Conservation (phyloP, 495 filamentous ascomycete species). For the Beverwykella pulmonaria region DNA sequence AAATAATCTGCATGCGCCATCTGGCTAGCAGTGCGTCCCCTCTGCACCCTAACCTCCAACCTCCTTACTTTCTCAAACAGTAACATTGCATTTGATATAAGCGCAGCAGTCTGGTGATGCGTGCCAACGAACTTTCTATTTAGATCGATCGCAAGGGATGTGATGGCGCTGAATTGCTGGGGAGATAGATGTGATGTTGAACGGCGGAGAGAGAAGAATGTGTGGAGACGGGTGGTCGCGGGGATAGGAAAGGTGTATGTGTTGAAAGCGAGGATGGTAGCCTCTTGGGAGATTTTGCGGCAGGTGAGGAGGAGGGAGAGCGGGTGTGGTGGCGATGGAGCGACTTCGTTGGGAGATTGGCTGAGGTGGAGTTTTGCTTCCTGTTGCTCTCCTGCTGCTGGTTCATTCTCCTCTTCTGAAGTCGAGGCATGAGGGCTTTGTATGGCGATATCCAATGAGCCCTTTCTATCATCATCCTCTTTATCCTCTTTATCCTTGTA, state of each 20-base stretch:
- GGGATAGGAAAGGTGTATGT: slow-evolving; percentile 1
- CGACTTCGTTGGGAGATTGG: neutral
- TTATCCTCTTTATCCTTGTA: neutral
- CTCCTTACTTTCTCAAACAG: neutral
- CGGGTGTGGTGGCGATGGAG: neutral
- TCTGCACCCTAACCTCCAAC: neutral
- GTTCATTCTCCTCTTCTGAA: neutral
- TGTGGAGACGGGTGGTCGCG: neutral
- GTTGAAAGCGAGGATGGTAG: slow-evolving; percentile 24
- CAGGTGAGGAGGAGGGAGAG: slow-evolving; percentile 26
- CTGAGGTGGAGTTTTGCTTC: neutral
- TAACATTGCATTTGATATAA: neutral
- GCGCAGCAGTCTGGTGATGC: neutral
- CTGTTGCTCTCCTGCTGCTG: neutral
- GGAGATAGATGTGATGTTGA: slow-evolving; percentile 4
- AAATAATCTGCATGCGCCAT: too few relatives aligned
- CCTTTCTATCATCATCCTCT: neutral
- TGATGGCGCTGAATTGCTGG: slow-evolving; percentile 6
- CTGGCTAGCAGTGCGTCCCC: neutral
- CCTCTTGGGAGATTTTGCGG: slow-evolving; percentile 19
- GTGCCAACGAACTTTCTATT: neutral
- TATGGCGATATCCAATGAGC: too few relatives aligned
- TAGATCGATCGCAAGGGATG: neutral
- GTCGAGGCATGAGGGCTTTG: too few relatives aligned
- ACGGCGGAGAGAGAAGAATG: neutral